Evolutionary conservation across 2,329 filamentous ascomycete genomes (phyloP), one percentile per base, ranked within the genome.

Genomic region (Hypoxylon sp.): DNA sequence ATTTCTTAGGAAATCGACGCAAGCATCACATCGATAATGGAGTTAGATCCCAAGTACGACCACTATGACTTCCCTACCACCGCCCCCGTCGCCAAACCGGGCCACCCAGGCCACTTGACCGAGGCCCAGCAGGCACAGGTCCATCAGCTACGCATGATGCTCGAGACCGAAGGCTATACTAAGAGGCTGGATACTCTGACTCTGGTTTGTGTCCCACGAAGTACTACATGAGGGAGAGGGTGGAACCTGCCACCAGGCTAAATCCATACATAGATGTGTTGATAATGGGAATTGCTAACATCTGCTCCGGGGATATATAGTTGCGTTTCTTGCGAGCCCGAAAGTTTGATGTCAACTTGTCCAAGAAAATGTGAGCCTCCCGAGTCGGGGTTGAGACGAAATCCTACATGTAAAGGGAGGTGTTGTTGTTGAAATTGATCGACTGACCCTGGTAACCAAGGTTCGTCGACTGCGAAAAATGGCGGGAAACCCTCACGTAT

Each of bases 141-240:
- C 51, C 84, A 89, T 78, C 93, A 98, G 86, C 86, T 99, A 79
- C 90, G 96, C 70, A 83, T 89, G 82, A 87, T 92, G 86, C 89
- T 99, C 67, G 96, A 98, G 87, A 82, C 89, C 73, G 89, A 90
- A 78, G 94, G 94, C 63, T 92, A 89, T 83, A 95, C 86, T 23
- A 89, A 97, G 75, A 88, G 93, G 75, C 86, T 99, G 77, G 96
- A 99, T 81, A 98, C 94, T 36, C 80, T 98, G 84, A 98, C 93
- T 65, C 81, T 99, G 86, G 92, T 96, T 85, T 65, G 89, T 64
- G 41, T 38, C 60, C 60, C 28, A 48, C 50, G n/a, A 43, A 56
- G 38, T 25, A 49, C 21, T n/a, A 30, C 1, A 23, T 25, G 14
- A 17, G 21, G 32, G 32, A 3, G 17, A 36, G 14, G 23, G 13